Evolutionary conservation across 176 grass and related monocot species (phyloP).

Genomic region (Saccharum spontaneum): DNA sequence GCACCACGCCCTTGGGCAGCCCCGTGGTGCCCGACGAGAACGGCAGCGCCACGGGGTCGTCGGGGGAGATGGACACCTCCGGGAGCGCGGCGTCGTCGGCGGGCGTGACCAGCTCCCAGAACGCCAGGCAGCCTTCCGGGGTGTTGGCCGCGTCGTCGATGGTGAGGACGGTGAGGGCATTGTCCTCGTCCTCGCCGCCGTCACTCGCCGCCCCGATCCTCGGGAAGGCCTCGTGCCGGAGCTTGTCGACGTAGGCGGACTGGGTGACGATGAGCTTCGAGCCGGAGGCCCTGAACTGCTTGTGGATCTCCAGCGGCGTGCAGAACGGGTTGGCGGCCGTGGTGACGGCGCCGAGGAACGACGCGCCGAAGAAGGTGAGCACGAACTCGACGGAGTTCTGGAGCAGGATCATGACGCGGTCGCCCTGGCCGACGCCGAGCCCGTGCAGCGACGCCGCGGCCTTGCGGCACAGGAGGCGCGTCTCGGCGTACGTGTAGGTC

Average conservation of each 20-base stretch:
- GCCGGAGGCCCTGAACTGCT: conserved; percentile 60
- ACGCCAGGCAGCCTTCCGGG: conserved; percentile 56
- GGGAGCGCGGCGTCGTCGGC: conserved; percentile 33
- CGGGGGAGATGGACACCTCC: conserved; percentile 48
- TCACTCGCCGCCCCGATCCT: not conserved
- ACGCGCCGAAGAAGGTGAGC: conserved; percentile 64
- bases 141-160: conserved; percentile 35
- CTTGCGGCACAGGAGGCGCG: conserved; percentile 51
- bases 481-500: conserved; percentile 66
- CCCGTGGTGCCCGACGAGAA: conserved; percentile 96
- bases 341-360: conserved; percentile 64
- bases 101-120: conserved; percentile 47
- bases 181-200: not conserved
- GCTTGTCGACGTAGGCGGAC: conserved; percentile 63
- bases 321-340: conserved; percentile 73
- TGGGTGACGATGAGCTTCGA: conserved; percentile 58
- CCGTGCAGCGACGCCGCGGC: conserved; percentile 47
- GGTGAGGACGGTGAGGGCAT: conserved; percentile 38
- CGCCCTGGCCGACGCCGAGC: conserved; percentile 52
- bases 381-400: conserved; percentile 75
- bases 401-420: conserved; percentile 71
- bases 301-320: conserved; percentile 75
- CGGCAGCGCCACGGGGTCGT: conserved; percentile 77
- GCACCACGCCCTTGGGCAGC: conserved; percentile 93
- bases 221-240: conserved; percentile 55